Conservation (phyloP, 2,329 filamentous ascomycete species). For the Diaporthe destruens region DNA sequence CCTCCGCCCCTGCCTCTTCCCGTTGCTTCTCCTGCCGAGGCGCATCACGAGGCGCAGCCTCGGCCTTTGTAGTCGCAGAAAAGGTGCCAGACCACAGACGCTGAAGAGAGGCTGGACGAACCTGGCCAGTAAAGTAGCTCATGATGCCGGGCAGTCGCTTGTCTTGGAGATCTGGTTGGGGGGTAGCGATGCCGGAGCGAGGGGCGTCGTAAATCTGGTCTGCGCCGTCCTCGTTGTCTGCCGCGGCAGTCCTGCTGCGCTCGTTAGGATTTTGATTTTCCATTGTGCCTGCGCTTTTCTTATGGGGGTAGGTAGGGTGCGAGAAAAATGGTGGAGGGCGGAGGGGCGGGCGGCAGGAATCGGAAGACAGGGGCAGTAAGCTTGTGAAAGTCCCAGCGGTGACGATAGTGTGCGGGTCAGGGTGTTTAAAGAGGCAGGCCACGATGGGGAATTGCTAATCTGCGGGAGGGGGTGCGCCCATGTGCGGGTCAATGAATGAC, state of each 20-base stretch:
- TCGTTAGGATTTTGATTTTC: constrained; percentile 62
- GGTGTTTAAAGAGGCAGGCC: constrained; percentile 40
- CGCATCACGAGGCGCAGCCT: constrained; percentile 50
- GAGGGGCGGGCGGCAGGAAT: constrained; percentile 41
- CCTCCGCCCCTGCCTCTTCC: constrained; percentile 31
- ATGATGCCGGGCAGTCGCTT: constrained; percentile 96
- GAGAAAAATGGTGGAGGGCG: constrained; percentile 40
- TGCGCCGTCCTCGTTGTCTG: constrained; percentile 75
- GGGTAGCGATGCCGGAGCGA: constrained; percentile 91
- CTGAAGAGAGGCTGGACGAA: constrained; percentile 87
- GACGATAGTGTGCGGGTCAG: constrained; percentile 43
- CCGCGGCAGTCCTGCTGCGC: constrained; percentile 64
- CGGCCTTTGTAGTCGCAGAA: constrained; percentile 55
- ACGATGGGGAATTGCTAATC: constrained; percentile 43
- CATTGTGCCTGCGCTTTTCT: constrained; percentile 51
- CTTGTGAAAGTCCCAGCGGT: constrained; percentile 41
- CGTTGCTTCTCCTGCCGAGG: constrained; percentile 43
- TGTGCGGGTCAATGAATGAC: constrained; percentile 37
- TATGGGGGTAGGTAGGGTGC: constrained; percentile 40
- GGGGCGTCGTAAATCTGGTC: constrained; percentile 88
- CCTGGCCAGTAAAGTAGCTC: constrained; percentile 95
- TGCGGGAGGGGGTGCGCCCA: constrained; percentile 38
- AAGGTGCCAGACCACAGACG: constrained; percentile 57
- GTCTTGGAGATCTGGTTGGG: constrained; percentile 92
- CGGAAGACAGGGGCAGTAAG: constrained; percentile 44